Conservation (phyloP, 345 rosid species). For the Populus ilicifolia region DNA sequence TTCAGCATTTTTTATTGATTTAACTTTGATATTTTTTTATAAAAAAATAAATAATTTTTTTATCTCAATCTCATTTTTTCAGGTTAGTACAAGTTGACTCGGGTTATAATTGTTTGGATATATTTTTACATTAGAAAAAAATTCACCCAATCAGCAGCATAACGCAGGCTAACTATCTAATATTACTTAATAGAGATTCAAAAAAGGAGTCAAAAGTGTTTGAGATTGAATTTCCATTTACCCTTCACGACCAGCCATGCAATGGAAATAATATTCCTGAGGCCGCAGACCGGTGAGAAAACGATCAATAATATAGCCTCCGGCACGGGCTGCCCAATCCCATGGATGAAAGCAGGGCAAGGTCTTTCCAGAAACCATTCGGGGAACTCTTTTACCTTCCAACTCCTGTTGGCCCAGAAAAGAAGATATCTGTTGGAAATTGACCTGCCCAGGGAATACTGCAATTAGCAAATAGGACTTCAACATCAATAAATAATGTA, state of each 20-base stretch:
- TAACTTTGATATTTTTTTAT: too few relatives aligned
- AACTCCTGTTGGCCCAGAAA: slow-evolving; percentile 96
- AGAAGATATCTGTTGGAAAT: slow-evolving; percentile 97
- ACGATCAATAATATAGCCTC: slow-evolving; percentile 92
- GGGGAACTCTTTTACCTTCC: slow-evolving; percentile 95
- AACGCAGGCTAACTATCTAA: too few relatives aligned
- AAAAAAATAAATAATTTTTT: too few relatives aligned
- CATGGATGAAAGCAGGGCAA: slow-evolving; percentile 92
- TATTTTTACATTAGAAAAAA: too few relatives aligned
- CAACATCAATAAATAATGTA: neutral
- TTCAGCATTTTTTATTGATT: too few relatives aligned
- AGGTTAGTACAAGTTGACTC: too few relatives aligned
- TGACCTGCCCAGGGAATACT: slow-evolving; percentile 58
- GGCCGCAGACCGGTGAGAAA: slow-evolving; percentile 98
- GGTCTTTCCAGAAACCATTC: slow-evolving; percentile 99
- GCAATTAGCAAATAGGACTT: neutral
- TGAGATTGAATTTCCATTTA: slow-evolving; percentile 27
- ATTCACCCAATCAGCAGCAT: too few relatives aligned
- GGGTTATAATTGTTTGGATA: too few relatives aligned
- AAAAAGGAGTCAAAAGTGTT: neutral
- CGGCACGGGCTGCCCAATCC: slow-evolving; percentile 98
- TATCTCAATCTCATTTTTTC: too few relatives aligned
- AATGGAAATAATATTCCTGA: slow-evolving; percentile 98
- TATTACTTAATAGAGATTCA: neutral
- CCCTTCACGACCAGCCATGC: slow-evolving; percentile 99